Base-by-base conservation (phyloP, 345 rosid genomes). In the Kandelia obovata region DNA sequence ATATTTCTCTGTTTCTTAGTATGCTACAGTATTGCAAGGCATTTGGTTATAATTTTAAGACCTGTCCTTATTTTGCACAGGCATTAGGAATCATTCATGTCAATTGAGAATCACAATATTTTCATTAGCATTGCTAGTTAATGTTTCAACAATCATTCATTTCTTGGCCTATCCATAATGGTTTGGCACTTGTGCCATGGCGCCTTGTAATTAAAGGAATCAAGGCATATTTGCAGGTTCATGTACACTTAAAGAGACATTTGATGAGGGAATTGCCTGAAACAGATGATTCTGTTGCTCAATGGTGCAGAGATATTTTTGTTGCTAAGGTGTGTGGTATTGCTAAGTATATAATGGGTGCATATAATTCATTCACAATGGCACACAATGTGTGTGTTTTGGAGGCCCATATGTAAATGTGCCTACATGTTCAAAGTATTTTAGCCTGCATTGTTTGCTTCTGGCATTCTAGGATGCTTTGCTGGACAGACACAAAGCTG, bases 261-360 rank as follows among this genome's bases (percentile, higher is more conserved):
- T 59, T 69, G 56, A 68, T 77, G 77, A 72, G 72, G 70, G 80
- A 77, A 26, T 31, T 77, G 70, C 80, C 80, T 13, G 80, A 77
- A 72, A 51, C 70, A 39, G 73, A 77, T 26, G 80, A 77, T 17
- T 70, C 57, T 63, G 60, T 72, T 64, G 77, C 80, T 49, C 80
- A 77, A 64, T 77, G 80, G 80, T 77, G 80, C 31, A 72, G 73
- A 68, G 80, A 77, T 77, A n/a, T 72, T 15, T 77, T 77, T 72
- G 70, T 72, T 52, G 77, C 70, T 16, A 77, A 77, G 77, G 80
- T 77, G 28, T 53, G 70, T 30, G 6, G 43, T 55, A 23, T 23
- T 23, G 10, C 15, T 27, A 55, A 7, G 13, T 55, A 9, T 55
- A 39, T 39, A 39, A 10, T 39, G 0, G 25, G 16, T 23, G 17